A percentile compares a stretch with the other conserved stretches of the same genome.
Evolutionary conservation across 805 yeast genomes (phyloP).

Genomic region (Vanderwaltozyma polyspora): DNA sequence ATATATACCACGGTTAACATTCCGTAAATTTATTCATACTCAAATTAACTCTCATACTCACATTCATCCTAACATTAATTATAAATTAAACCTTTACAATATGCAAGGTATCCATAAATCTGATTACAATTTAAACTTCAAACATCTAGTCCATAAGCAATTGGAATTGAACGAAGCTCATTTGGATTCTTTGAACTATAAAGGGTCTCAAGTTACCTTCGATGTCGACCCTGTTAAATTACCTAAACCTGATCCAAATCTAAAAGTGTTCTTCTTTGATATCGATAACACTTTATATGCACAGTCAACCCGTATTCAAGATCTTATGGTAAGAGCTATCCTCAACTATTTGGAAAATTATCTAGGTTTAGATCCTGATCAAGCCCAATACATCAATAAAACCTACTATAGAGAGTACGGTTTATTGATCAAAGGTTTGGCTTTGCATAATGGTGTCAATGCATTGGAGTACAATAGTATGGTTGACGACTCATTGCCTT

Average conservation of each 20-base stretch:
- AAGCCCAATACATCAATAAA: slow-evolving; percentile 57
- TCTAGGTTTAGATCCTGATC: slow-evolving; percentile 49
- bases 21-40: no score
- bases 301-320: slow-evolving; percentile 60
- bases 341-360: slow-evolving; percentile 62
- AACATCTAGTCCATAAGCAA: no score
- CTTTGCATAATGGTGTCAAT: slow-evolving; percentile 49
- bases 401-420: slow-evolving; percentile 78
- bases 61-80: no score
- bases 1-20: no score
- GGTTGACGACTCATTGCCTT: slow-evolving; percentile 84
- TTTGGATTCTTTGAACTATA: slow-evolving; percentile 20
- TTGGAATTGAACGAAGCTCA: no score
- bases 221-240: slow-evolving; percentile 12
- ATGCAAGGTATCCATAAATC: slow-evolving; percentile 2
- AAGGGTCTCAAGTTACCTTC: slow-evolving; percentile 20
- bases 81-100: no score
- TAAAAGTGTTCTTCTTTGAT: slow-evolving; percentile 60
- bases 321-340: slow-evolving; percentile 73
- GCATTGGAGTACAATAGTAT: slow-evolving; percentile 75
- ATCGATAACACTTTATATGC: slow-evolving; percentile 84
- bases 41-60: no score
- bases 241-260: slow-evolving; percentile 16
- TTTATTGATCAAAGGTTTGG: slow-evolving; percentile 79
- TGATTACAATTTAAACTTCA: no score